A percentile compares a stretch with the other conserved stretches of the same genome.
Conservation (phyloP, 208 protist species). For the Trypanosoma vivax region DNA sequence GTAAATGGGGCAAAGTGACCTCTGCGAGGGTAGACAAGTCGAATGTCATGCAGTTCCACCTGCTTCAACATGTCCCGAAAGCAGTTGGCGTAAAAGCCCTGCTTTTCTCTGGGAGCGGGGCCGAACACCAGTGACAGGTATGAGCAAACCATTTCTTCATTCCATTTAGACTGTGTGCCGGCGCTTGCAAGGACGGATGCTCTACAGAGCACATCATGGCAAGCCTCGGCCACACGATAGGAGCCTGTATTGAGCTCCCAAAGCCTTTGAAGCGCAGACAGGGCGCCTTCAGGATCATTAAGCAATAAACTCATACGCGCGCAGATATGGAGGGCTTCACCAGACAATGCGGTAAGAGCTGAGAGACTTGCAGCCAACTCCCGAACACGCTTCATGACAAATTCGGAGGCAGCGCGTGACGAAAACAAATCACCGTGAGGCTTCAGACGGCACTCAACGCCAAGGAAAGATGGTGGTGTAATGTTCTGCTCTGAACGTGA, state of each 20-base stretch:
- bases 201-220: slow-evolving; percentile 13
- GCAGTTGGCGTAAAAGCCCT: no score
- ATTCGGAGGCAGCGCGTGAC: neutral
- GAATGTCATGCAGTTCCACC: neutral
- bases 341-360: neutral
- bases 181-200: neutral
- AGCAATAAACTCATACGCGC: slow-evolving; percentile 4
- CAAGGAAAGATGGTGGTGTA: slow-evolving; percentile 34
- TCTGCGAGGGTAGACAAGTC: slow-evolving; percentile 12
- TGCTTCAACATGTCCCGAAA: slow-evolving; percentile 9
- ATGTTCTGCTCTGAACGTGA: slow-evolving; percentile 7
- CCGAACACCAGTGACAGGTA: slow-evolving; percentile 20
- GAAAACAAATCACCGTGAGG: slow-evolving; percentile 19
- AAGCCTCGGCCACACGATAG: slow-evolving; percentile 5
- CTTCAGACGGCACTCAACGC: slow-evolving; percentile 32
- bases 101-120: neutral
- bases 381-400: slow-evolving; percentile 4
- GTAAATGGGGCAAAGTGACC: slow-evolving; percentile 21
- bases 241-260: slow-evolving; percentile 1
- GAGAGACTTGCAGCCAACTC: slow-evolving; percentile 4
- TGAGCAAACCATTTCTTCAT: slow-evolving; percentile 9
- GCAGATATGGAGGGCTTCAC: slow-evolving; percentile 8
- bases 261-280: slow-evolving; percentile 3
- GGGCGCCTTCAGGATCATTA: neutral
- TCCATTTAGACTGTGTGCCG: neutral